Percentiles rank a stretch among this genome's conserved stretches.
phyloP scores from a whole-genome alignment of 768 basidiomycete species.

The Ramaria rubella region DNA sequence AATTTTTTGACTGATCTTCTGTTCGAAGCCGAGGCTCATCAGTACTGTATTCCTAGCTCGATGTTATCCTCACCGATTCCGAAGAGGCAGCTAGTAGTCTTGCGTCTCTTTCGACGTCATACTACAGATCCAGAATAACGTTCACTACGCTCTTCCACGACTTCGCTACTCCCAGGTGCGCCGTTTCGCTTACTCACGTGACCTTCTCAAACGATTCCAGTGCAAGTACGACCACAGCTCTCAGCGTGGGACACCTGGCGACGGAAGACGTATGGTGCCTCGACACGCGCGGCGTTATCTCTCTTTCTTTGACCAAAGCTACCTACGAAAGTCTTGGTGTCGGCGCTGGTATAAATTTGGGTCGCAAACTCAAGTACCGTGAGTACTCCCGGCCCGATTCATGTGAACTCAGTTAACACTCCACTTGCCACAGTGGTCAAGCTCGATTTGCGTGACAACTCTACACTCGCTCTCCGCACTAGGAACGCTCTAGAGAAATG shows the following conservation, averaged over 20 bases:
- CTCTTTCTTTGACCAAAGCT: slow-evolving; percentile 46
- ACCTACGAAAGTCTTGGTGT: slow-evolving; percentile 57
- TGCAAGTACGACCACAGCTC: neutral
- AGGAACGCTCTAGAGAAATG: slow-evolving; percentile 25
- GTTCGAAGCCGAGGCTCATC: too few species aligned
- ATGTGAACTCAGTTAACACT: neutral
- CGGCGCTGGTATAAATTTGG: slow-evolving; percentile 29
- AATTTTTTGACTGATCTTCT: too few species aligned
- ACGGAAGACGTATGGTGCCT: slow-evolving; percentile 64
- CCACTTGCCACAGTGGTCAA: neutral
- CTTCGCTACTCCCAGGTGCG: neutral
- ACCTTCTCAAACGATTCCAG: neutral
- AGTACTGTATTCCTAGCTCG: too few species aligned
- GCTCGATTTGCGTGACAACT: slow-evolving; percentile 5
- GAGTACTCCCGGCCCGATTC: slow-evolving; percentile 2
- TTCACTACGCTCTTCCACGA: neutral
- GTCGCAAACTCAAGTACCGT: neutral
- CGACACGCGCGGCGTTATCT: slow-evolving; percentile 54
- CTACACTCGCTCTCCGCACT: slow-evolving; percentile 1
- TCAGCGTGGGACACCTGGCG: slow-evolving; percentile 24
- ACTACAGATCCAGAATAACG: neutral
- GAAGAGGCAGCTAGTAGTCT: neutral
- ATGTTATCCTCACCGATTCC: too few species aligned
- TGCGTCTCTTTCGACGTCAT: neutral
- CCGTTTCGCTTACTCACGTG: neutral